Evolutionary conservation across 371 early-diverging fungal species (phyloP).

Genomic region (Zancudomyces culisetae): DNA sequence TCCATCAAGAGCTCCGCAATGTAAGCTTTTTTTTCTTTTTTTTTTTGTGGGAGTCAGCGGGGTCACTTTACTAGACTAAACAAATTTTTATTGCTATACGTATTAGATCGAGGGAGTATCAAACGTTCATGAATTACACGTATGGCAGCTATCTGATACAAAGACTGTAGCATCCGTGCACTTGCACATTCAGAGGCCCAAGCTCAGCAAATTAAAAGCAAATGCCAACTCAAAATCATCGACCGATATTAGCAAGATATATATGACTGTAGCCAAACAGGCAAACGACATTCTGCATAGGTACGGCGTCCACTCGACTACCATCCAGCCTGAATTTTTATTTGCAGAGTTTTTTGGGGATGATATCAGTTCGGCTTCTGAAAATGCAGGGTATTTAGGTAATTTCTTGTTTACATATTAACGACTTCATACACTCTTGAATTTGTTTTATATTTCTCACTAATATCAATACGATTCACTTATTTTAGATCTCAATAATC

Average conservation of each 20-base stretch:
- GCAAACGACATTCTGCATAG: constrained; percentile 55
- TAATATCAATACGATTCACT: no score
- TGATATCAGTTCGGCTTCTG: not conserved
- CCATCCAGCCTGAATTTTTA: constrained; percentile 78
- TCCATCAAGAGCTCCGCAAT: constrained; percentile 26
- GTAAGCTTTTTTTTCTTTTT: no score
- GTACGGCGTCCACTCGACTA: constrained; percentile 68
- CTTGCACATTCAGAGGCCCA: constrained; percentile 27
- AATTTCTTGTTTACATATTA: not conserved
- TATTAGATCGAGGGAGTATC: constrained; percentile 32
- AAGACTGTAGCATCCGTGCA: constrained; percentile 72
- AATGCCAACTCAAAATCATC: not conserved
- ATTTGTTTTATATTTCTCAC: no score
- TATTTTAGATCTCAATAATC: no score
- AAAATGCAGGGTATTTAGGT: not conserved
- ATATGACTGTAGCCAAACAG: constrained; percentile 38
- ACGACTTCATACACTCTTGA: not conserved
- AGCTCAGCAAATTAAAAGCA: not conserved
- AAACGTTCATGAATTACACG: constrained; percentile 80
- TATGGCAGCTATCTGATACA: constrained; percentile 78
- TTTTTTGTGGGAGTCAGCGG: no score
- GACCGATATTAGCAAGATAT: constrained; percentile 14
- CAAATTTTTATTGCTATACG: no score
- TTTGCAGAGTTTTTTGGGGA: constrained; percentile 7
- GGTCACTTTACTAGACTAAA: no score